A percentile compares a stretch with the other conserved stretches of the same genome.
Evolutionary conservation across 2,329 filamentous ascomycete species (phyloP).

Genomic region (Chlorencoelia australis): DNA sequence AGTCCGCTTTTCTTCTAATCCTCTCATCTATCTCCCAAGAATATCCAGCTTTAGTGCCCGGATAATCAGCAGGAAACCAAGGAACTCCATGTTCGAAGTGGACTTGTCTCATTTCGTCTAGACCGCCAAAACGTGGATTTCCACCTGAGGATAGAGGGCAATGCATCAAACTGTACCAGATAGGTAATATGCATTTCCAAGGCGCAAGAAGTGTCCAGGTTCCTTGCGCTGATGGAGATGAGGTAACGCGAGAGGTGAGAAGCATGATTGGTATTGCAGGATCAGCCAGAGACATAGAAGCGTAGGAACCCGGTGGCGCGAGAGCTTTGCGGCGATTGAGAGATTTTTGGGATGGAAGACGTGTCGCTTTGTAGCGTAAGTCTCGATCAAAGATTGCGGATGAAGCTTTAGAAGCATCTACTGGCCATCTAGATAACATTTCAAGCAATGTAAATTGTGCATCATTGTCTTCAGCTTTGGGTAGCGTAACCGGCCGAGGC

Average conservation of each 20-base stretch:
- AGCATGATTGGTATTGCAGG: slow-evolving; percentile 70
- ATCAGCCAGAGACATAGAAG: slow-evolving; percentile 49
- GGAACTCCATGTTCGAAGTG: slow-evolving; percentile 67
- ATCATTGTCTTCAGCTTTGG: slow-evolving; percentile 30
- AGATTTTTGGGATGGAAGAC: slow-evolving; percentile 64
- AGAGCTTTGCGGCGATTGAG: slow-evolving; percentile 67
- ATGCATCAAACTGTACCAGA: slow-evolving; percentile 83
- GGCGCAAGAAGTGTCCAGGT: slow-evolving; percentile 79
- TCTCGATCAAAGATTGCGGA: slow-evolving; percentile 59
- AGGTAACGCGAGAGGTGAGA: slow-evolving; percentile 45
- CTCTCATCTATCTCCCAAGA: slow-evolving; percentile 66
- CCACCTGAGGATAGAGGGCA: slow-evolving; percentile 70
- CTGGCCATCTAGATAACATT: slow-evolving; percentile 56
- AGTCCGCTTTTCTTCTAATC: slow-evolving; percentile 47
- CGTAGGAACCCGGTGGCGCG: slow-evolving; percentile 50
- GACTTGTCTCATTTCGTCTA: slow-evolving; percentile 71
- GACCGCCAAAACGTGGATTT: slow-evolving; percentile 72
- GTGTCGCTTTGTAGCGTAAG: slow-evolving; percentile 52
- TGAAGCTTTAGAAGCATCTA: slow-evolving; percentile 40
- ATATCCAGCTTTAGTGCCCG: slow-evolving; percentile 68
- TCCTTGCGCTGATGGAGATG: slow-evolving; percentile 44
- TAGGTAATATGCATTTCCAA: slow-evolving; percentile 76
- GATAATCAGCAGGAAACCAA: slow-evolving; percentile 81
- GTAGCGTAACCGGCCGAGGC: slow-evolving; percentile 43
- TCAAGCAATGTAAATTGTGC: slow-evolving; percentile 40